Evolutionary conservation across 1,284 basidiomycete genomes (phyloP), one percentile per base, ranked within the genome.

Genomic region (Boletus smithii): DNA sequence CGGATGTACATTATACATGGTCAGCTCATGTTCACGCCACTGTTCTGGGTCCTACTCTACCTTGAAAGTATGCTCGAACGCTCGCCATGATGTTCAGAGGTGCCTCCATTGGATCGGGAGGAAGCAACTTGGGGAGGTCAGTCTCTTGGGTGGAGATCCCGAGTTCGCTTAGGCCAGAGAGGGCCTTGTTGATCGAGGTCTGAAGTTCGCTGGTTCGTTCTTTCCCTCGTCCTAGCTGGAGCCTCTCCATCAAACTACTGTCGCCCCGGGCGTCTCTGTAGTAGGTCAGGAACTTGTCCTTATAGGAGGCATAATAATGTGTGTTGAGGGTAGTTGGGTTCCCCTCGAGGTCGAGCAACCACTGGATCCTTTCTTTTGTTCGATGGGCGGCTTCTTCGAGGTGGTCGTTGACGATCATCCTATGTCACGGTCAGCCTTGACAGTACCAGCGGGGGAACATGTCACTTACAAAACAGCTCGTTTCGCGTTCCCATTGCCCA

Each of bases 51-150:
- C 38, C 23, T 11, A 23, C 50, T 54, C 8, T 49, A 82, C 83
- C 79, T 73, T 86, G 82, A 62, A 85, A 88, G 54, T 88, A 88
- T 0, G 82, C 87, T 1, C 83, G 71, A 4, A 83, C 81, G 34
- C 81, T 76, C 0, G 85, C 80, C 82, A 87, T 86, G 55, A 87
- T 83, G 9, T 64, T 59, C 4, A 88, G 59, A 0, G 79, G 81
- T 0, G 76, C 68, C 17, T 81, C 79, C 69, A 73, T 76, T 0
- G 66, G 63, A 52, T 85, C 81, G 0, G 72, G 48, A 0, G 79
- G 73, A 3, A 82, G 66, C 0, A 89, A 59, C 49, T 76, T 81
- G 0, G 74, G 62, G 0, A 85, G 58, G 42, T 82, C 76, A 2
- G 62, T 58, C 0, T 74, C 60, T 29, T 69, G 64, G 2, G 74